Evolutionary conservation across 2,329 filamentous ascomycete genomes (phyloP).

Genomic region (Ustilaginoidea virens): DNA sequence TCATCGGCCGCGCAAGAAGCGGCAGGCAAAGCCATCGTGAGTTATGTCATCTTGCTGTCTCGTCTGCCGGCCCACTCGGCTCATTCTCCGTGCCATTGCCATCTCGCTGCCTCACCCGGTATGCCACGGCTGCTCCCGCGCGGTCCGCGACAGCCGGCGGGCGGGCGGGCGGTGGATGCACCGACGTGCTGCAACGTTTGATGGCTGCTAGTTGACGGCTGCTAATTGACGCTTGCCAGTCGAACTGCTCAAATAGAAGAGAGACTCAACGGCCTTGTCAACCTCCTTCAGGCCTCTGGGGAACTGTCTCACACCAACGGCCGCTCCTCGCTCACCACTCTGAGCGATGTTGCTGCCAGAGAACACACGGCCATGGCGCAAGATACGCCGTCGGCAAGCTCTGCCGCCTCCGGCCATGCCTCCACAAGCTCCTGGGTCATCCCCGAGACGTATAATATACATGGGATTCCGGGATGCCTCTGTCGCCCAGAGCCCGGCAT

Average conservation of each 20-base stretch:
- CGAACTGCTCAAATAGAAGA: conserved; percentile 34
- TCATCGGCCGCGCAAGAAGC: conserved; percentile 34
- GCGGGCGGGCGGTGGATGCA: background rate
- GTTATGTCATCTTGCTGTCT: too few species aligned
- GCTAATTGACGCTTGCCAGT: conserved; percentile 12
- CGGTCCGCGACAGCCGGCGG: too few species aligned
- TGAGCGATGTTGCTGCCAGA: conserved; percentile 12
- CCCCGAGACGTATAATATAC: conserved; percentile 28
- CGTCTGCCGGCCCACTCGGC: too few species aligned
- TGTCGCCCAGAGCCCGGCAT: conserved; percentile 27
- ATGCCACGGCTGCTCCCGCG: too few species aligned
- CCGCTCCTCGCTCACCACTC: conserved; percentile 11
- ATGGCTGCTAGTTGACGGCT: background rate
- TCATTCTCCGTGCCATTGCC: too few species aligned
- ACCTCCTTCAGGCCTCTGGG: conserved; percentile 27
- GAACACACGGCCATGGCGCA: conserved; percentile 12
- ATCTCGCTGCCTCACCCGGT: too few species aligned
- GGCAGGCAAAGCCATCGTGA: conserved; percentile 34
- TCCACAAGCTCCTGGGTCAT: conserved; percentile 14
- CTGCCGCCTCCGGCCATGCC: conserved; percentile 6
- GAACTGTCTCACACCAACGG: conserved; percentile 14
- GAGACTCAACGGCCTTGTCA: conserved; percentile 31
- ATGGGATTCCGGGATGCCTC: conserved; percentile 29
- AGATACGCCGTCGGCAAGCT: conserved; percentile 9
- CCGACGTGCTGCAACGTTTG: too few species aligned